Conservation (phyloP, 2,329 filamentous ascomycete species). For the Fusarium chuoi region DNA sequence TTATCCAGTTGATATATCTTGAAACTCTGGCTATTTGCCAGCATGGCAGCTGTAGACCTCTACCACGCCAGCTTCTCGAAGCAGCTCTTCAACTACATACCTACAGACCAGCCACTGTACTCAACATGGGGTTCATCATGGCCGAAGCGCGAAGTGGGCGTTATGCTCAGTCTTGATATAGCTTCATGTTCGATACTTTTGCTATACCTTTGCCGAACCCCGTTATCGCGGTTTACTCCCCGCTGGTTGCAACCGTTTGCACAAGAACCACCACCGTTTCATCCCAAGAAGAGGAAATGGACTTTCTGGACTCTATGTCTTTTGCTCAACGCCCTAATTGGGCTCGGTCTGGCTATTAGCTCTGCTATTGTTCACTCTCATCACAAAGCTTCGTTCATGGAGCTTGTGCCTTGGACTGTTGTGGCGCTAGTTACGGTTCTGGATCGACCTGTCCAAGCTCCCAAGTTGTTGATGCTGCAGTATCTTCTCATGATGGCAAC, state of each 20-base stretch:
- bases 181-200: constrained; percentile 46
- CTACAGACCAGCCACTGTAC: neutral
- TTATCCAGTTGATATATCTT: neutral
- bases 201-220: constrained; percentile 43
- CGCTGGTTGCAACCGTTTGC: constrained; percentile 58
- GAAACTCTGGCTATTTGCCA: constrained; percentile 1
- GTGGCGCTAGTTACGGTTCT: constrained; percentile 51
- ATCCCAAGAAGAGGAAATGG: constrained; percentile 48
- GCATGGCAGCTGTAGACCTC: constrained; percentile 23
- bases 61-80: constrained; percentile 27
- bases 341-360: constrained; percentile 49
- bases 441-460: constrained; percentile 55
- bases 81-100: constrained; percentile 11
- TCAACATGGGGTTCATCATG: constrained; percentile 7
- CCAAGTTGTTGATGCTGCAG: constrained; percentile 53
- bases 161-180: constrained; percentile 36
- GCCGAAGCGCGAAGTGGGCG: constrained; percentile 15
- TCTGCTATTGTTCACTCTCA: constrained; percentile 46
- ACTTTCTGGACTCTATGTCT: constrained; percentile 54
- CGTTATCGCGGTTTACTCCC: constrained; percentile 47
- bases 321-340: constrained; percentile 46
- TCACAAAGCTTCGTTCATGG: constrained; percentile 45
- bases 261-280: constrained; percentile 47
- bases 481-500: constrained; percentile 51
- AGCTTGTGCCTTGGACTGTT: constrained; percentile 54